A percentile compares a stretch with the other conserved stretches of the same genome.
Evolutionary conservation across 129 eudicot species (phyloP).

Genomic region (Ambrosia trifida): DNA sequence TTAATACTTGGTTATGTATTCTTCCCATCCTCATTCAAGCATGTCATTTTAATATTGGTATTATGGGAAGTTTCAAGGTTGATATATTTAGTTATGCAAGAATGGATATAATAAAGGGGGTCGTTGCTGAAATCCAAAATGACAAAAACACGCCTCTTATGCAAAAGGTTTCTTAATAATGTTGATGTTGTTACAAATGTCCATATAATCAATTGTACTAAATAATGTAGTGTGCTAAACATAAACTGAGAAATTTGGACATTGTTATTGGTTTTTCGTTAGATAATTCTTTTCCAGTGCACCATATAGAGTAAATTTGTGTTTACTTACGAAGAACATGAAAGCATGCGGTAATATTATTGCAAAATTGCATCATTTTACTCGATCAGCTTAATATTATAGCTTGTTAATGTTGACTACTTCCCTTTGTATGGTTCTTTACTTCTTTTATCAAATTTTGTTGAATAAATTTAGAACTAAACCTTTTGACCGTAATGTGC

Average conservation of each 20-base stretch:
- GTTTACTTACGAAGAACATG: neutral
- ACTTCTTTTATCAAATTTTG: neutral
- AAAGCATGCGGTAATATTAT: constrained; percentile 12
- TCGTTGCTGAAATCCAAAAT: constrained; percentile 93
- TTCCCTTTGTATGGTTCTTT: neutral
- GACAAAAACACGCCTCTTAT: constrained; percentile 93
- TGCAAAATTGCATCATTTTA: constrained; percentile 10
- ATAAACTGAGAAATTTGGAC: constrained; percentile 16
- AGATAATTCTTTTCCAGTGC: constrained; percentile 1
- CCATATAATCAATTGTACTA: constrained; percentile 14
- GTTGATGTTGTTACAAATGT: constrained; percentile 8
- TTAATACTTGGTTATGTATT: constrained; percentile 5
- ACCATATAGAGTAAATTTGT: constrained; percentile 16
- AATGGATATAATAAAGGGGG: constrained; percentile 99
- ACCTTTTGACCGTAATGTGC: neutral
- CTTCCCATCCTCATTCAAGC: neutral
- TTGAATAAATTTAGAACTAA: neutral
- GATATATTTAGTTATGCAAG: constrained; percentile 71
- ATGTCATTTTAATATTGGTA: constrained; percentile 18
- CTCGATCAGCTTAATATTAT: neutral
- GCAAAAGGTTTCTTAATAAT: constrained; percentile 59
- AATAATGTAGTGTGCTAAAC: neutral
- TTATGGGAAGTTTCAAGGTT: constrained; percentile 44
- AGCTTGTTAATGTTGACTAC: constrained; percentile 3
- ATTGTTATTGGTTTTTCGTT: neutral